phyloP scores from a whole-genome alignment of 2,329 filamentous ascomycete genomes.

The Aureobasidium sp. region DNA sequence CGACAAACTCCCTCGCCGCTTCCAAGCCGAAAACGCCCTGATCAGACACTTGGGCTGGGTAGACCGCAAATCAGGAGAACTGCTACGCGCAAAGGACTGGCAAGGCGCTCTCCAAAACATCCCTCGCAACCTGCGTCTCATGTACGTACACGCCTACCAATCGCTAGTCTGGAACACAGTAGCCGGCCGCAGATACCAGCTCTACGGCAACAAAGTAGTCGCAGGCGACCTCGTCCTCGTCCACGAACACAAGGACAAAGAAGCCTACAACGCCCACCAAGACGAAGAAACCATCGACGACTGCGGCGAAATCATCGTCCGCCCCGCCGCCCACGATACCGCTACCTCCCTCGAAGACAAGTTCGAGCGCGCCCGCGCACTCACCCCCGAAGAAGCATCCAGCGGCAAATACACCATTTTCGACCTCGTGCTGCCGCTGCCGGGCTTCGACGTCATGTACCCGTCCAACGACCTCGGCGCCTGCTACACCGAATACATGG shows the following conservation, averaged over 20 bases:
- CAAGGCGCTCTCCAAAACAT: conserved; percentile 75
- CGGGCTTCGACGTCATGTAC: conserved; percentile 84
- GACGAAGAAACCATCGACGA: conserved; percentile 43
- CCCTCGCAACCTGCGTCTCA: conserved; percentile 72
- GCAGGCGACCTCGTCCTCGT: conserved; percentile 78
- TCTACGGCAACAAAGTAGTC: conserved; percentile 66
- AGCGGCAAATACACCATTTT: conserved; percentile 74
- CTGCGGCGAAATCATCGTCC: conserved; percentile 60
- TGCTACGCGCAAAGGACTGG: conserved; percentile 57
- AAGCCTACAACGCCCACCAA: conserved; percentile 21
- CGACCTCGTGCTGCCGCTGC: conserved; percentile 86
- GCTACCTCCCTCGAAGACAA: conserved; percentile 48
- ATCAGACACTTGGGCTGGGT: conserved; percentile 63
- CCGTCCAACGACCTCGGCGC: conserved; percentile 75
- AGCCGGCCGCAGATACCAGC: conserved; percentile 71
- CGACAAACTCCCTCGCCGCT: conserved; percentile 67
- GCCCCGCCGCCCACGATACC: conserved; percentile 52
- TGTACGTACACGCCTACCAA: conserved; percentile 97
- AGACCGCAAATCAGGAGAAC: conserved; percentile 39
- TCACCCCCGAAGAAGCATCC: conserved; percentile 70
- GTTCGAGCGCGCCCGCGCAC: conserved; percentile 62
- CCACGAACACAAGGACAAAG: conserved; percentile 48
- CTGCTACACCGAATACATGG: conserved; percentile 86
- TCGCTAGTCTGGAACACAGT: conserved; percentile 89
- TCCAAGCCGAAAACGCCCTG: conserved; percentile 70